A percentile compares a stretch with the other conserved stretches of the same genome.
Evolutionary conservation across 1,284 basidiomycete species (phyloP).

Genomic region (Tilletia indica): DNA sequence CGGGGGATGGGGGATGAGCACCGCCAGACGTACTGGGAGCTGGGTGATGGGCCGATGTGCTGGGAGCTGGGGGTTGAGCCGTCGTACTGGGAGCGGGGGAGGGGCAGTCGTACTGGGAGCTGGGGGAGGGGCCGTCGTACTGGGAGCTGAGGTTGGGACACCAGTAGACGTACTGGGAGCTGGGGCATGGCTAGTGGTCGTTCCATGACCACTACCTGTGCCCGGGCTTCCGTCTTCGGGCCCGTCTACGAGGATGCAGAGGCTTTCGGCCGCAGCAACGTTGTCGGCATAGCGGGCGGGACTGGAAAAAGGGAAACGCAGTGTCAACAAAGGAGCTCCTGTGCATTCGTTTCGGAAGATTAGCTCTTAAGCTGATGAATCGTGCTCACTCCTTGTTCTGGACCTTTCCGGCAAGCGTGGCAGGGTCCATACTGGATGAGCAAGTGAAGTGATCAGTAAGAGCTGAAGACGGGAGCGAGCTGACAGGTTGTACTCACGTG

Average conservation of each 20-base stretch:
- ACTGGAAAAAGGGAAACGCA: not conserved
- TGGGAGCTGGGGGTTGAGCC: too few species aligned
- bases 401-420: conserved; percentile 6
- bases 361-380: not conserved
- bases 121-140: too few species aligned
- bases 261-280: not conserved
- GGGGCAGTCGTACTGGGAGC: too few species aligned
- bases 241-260: not conserved
- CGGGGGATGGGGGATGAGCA: too few species aligned
- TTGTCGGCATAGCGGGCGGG: not conserved
- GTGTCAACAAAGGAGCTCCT: not conserved
- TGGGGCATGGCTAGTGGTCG: too few species aligned
- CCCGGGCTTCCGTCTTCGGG: too few species aligned
- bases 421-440: not conserved
- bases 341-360: not conserved
- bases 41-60: too few species aligned
- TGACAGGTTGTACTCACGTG: not conserved
- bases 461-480: not conserved
- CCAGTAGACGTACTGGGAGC: too few species aligned
- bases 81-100: too few species aligned
- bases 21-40: too few species aligned
- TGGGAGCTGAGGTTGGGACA: too few species aligned
- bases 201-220: too few species aligned
- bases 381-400: not conserved
- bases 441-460: not conserved